Conservation (phyloP, 1,139 yeast genomes). For the Blastobotrys raffinosifermentans region DNA sequence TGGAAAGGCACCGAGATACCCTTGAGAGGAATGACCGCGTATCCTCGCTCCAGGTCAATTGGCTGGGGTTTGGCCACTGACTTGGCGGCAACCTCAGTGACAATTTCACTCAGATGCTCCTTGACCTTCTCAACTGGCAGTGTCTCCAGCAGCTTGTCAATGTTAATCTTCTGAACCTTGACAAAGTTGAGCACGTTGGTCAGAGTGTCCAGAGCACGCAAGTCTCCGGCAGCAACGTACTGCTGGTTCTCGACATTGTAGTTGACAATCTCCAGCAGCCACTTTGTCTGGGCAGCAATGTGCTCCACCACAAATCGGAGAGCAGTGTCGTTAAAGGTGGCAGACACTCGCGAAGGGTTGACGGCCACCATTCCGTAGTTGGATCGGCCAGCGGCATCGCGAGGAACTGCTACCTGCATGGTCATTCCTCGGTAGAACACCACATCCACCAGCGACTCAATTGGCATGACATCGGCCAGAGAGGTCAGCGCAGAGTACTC, state of each 20-base stretch:
- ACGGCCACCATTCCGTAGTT: slow-evolving; percentile 99
- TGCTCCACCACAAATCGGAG: slow-evolving; percentile 91
- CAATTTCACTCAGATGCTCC: slow-evolving; percentile 80
- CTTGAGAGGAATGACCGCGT: slow-evolving; percentile 95
- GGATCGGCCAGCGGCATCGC: slow-evolving; percentile 91
- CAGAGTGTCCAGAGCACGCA: slow-evolving; percentile 88
- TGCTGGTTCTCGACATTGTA: slow-evolving; percentile 97
- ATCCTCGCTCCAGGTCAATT: slow-evolving; percentile 94
- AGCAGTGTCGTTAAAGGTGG: slow-evolving; percentile 89
- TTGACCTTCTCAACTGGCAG: slow-evolving; percentile 83
- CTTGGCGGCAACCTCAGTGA: slow-evolving; percentile 74
- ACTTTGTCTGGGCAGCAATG: slow-evolving; percentile 71
- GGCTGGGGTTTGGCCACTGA: slow-evolving; percentile 90
- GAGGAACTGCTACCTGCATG: slow-evolving; percentile 99
- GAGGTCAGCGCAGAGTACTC: slow-evolving; percentile 97
- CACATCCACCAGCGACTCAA: slow-evolving; percentile 94
- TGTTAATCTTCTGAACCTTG: slow-evolving; percentile 89
- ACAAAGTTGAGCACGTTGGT: slow-evolving; percentile 89
- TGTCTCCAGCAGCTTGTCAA: slow-evolving; percentile 76
- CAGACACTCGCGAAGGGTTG: slow-evolving; percentile 87
- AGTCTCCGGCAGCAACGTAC: slow-evolving; percentile 97
- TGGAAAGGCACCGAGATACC: slow-evolving; percentile 99
- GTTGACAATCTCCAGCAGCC: slow-evolving; percentile 97
- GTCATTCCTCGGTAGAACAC: slow-evolving; percentile 99
- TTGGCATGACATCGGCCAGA: slow-evolving; percentile 97